Conservation (phyloP, 83 land plant genomes). For the Diphasiastrum complanatum region DNA sequence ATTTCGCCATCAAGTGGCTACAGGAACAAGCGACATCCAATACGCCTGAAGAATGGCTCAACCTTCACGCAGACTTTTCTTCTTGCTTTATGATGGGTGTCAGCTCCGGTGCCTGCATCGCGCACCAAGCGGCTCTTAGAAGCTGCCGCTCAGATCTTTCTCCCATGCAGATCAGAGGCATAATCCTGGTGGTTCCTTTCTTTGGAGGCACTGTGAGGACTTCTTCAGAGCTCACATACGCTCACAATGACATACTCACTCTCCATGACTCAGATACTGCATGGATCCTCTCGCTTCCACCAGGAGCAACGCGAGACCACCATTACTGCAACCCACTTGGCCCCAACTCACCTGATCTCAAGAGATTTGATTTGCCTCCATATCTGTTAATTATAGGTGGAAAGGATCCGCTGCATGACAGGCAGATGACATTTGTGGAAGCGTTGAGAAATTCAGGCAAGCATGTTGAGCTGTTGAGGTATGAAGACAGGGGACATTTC, state of each 20-base stretch:
- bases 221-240: not conserved
- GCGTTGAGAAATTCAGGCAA: not conserved
- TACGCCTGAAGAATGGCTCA: not conserved
- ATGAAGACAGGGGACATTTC: not conserved
- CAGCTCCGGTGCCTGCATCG: not conserved
- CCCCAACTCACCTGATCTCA: not conserved
- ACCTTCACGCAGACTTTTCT: not conserved
- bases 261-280: too few species aligned
- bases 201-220: not conserved
- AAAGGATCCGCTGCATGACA: not conserved
- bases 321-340: not conserved
- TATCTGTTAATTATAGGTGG: not conserved
- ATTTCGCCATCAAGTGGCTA: not conserved
- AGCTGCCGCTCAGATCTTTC: not conserved
- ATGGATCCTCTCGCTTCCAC: not conserved
- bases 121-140: not conserved
- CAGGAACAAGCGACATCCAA: not conserved
- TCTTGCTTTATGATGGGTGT: not conserved
- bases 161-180: not conserved
- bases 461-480: not conserved
- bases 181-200: not conserved
- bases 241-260: too few species aligned
- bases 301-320: not conserved
- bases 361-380: not conserved
- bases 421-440: not conserved